A percentile compares a stretch with the other conserved stretches of the same genome.
These are phyloP conservation scores for Cryptococcus sp. DNA, from an alignment of 1,284 basidiomycete species.

Conservation along the genomic window DNA sequence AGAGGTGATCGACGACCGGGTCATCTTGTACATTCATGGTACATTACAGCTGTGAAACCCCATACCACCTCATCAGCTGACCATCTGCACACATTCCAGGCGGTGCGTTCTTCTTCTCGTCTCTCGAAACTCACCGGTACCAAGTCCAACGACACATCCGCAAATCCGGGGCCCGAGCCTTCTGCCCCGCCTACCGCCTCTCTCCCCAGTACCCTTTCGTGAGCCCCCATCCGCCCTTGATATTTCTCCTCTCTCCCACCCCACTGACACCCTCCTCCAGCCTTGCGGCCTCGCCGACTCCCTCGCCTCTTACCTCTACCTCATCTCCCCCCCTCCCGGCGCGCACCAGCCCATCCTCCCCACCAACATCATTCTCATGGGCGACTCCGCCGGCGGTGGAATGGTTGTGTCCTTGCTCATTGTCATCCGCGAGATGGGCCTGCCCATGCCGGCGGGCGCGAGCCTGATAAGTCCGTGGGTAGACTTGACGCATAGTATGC, in stretches of 20 bases:
- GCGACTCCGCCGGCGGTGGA: slow-evolving; percentile 91
- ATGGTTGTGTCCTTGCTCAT: slow-evolving; percentile 79
- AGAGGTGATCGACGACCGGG: slow-evolving; percentile 42
- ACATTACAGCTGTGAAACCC: slow-evolving; percentile 15
- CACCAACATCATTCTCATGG: slow-evolving; percentile 74
- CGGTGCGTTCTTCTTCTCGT: slow-evolving; percentile 52
- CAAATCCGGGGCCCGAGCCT: slow-evolving; percentile 75
- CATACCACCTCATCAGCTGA: slow-evolving; percentile 3
- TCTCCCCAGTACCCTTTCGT: slow-evolving; percentile 94
- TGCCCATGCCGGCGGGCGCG: slow-evolving; percentile 80
- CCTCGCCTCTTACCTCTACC: slow-evolving; percentile 59
- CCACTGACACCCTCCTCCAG: slow-evolving; percentile 33
- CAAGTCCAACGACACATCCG: slow-evolving; percentile 82
- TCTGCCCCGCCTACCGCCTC: slow-evolving; percentile 80
- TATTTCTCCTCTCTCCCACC: background rate
- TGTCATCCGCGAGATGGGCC: slow-evolving; percentile 75
- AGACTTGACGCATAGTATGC: slow-evolving; percentile 91
- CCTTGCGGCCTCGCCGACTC: slow-evolving; percentile 51
- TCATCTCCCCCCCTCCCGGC: slow-evolving; percentile 65
- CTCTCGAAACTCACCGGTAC: slow-evolving; percentile 56
- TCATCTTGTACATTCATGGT: slow-evolving; percentile 50
- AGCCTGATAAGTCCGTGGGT: slow-evolving; percentile 86
- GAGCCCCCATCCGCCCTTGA: slow-evolving; percentile 51
- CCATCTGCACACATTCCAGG: slow-evolving; percentile 17
- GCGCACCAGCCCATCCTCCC: slow-evolving; percentile 74